These are phyloP conservation scores for Falciphora oryzae DNA, from an alignment of 2,329 filamentous ascomycete species.

Conservation along the genomic window DNA sequence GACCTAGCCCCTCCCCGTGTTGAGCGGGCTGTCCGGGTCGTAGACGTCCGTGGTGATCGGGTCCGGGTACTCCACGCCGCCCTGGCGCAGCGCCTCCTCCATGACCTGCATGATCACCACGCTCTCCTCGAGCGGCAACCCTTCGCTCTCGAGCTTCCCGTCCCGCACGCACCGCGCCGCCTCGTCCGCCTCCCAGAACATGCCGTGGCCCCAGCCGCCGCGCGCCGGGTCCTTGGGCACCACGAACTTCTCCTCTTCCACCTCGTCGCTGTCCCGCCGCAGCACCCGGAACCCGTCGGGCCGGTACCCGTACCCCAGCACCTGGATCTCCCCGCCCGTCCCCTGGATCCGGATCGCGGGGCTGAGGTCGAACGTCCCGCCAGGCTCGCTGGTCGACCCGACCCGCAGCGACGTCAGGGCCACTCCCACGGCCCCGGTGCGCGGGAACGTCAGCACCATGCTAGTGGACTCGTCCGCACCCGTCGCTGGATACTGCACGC, in stretches of 20 bases:
- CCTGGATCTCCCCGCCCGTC: conserved; percentile 74
- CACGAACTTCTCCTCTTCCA: conserved; percentile 47
- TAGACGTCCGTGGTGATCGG: conserved; percentile 52
- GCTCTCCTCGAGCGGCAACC: conserved; percentile 68
- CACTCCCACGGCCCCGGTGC: conserved; percentile 63
- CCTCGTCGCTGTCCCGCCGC: conserved; percentile 34
- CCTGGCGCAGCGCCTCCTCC: conserved; percentile 50
- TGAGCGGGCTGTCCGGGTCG: conserved; percentile 55
- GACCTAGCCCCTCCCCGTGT: conserved; percentile 39
- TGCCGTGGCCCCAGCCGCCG: conserved; percentile 61
- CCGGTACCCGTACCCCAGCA: conserved; percentile 64
- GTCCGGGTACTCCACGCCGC: conserved; percentile 47
- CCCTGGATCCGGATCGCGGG: conserved; percentile 77
- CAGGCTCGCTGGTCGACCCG: conserved; percentile 46
- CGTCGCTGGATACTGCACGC: conserved; percentile 64
- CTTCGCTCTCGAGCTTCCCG: conserved; percentile 68
- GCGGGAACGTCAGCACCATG: conserved; percentile 70
- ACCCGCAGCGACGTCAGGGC: conserved; percentile 62
- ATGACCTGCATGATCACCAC: conserved; percentile 76
- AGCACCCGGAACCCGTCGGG: conserved; percentile 63
- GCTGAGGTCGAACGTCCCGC: conserved; percentile 51
- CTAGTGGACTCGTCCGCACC: conserved; percentile 75
- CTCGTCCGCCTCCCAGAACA: conserved; percentile 58
- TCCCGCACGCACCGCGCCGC: conserved; percentile 52
- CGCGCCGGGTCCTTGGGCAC: conserved; percentile 45